Evolutionary conservation across 1,284 basidiomycete genomes (phyloP), one percentile per base, ranked within the genome.

Genomic region (Inonotus hispidus): DNA sequence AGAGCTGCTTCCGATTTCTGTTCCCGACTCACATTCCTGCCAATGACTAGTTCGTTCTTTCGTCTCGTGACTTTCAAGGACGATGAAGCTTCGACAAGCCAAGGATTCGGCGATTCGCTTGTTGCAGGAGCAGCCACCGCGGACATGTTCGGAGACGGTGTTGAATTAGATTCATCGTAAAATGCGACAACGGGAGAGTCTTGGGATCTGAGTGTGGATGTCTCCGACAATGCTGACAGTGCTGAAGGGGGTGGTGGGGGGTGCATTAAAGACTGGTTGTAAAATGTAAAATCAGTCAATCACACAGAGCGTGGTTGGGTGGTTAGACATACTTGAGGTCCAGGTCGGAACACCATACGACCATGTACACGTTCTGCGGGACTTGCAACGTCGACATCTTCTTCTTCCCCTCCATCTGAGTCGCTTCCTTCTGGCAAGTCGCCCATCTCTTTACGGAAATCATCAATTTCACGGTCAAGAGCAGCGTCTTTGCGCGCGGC

Each of bases 1-100:
- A 94, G 77, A 67, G 83, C 83, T 69, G 84, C 82, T 63, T 85
- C 84, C 1, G 87, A 84, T 71, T 91, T 92, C 39, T 84, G 79
- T 29, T 77, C 72, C 1, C 77, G 70, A 5, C 76, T 77, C 63
- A 84, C 87, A 61, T 81, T 79, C 67, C 90, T 90, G 63, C 80
- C 79, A 16, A 90, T 79, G 3, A 83, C 73, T 5, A 88, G 75
- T 66, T 92, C 87, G 69, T 88, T 90, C 66, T 85, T 85, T 68
- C 80, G 87, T 66, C 77, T 83, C 32, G 74, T 73, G 45, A 73
- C 70, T 69, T 79, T 80, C 37, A 66, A 65, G 7, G 72, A 63
- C 10, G 72, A 67, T 16, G 74, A 71, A 25, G 71, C 71, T 0
- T 71, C 70, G 0, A 72, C 74, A 23, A 93, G 83, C 92, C 92